Base-by-base conservation (phyloP, 163 green algal genomes). In the Scenedesmus sp. region DNA sequence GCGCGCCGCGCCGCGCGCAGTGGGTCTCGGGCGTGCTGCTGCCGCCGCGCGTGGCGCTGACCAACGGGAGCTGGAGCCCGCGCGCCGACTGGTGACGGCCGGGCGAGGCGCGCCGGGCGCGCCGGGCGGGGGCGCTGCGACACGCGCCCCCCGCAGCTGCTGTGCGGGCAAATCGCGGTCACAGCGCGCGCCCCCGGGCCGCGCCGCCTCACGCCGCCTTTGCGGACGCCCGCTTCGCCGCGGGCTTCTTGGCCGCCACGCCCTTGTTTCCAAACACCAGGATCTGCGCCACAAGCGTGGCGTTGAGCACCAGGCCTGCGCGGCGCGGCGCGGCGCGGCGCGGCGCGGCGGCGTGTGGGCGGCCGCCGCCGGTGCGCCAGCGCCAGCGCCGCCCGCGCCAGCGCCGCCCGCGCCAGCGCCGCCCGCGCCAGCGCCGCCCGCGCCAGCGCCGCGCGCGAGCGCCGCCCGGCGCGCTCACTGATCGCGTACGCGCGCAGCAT, bases 401-500 rank as follows among this genome's bases (percentile, higher is more conserved):
- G 18, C 18, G 17, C 15, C 18, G 48, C 18, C 18, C 48, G 18
- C 17, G 48, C 15, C 17, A 24, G 48, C 18, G 48, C 18, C n/a
- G n/a, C n/a, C n/a, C 14, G 57, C 28, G 26, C 14, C 29, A 65
- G 57, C 57, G 42, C 28, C 39, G 18, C 31, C 42, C 31, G 63
- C 18, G 39, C 7, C n/a, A 36, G 57, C 18, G 17, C 18, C 57
- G 31, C 15, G 6, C 17, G 2, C 15, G 42, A 7, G n/a, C 57
- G 26, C 6, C 31, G 11, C 9, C 57, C 15, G 34, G 7, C 42
- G 17, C 28, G 76, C 85, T 89, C 78, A 94, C 90, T 88, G 29
- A 96, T 80, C 47, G 85, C 42, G 60, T 91, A 94, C 7, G 80
- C 84, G 10, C 91, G 79, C 48, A 96, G 60, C 91, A 97, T 96